Percentiles rank a stretch among this genome's conserved stretches.
Conservation (phyloP, 306 rosid genomes). For the Corylus avellana region DNA sequence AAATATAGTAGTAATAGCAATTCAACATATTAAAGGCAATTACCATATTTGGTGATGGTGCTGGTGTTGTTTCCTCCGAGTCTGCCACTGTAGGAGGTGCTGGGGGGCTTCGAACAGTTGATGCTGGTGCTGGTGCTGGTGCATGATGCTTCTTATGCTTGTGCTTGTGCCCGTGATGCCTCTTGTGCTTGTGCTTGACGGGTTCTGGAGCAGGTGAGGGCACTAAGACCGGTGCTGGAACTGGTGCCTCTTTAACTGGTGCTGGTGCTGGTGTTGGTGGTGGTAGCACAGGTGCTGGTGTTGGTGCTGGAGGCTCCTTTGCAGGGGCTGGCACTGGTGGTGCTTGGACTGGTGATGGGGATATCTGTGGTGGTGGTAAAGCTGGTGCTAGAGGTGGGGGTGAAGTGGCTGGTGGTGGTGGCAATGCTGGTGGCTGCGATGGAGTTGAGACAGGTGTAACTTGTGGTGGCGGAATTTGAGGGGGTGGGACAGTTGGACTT, state of each 20-base stretch:
- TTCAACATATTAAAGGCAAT: conserved; percentile 20
- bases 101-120: conserved; percentile 73
- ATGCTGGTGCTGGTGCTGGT: conserved; percentile 74
- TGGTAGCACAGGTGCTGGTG: conserved; percentile 61
- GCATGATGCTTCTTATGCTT: conserved; percentile 57
- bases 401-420: conserved; percentile 42
- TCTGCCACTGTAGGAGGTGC: conserved; percentile 76
- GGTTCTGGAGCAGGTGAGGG: conserved; percentile 42
- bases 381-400: conserved; percentile 49
- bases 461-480: conserved; percentile 53
- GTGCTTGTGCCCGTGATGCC: conserved; percentile 62
- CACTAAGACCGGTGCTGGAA: conserved; percentile 46
- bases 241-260: conserved; percentile 38
- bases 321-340: conserved; percentile 68
- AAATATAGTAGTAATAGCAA: conserved; percentile 8
- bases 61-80: conserved; percentile 60
- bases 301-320: conserved; percentile 51
- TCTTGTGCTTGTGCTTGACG: conserved; percentile 51
- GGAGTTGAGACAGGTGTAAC: conserved; percentile 57
- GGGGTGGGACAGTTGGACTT: conserved; percentile 54
- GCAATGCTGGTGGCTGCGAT: conserved; percentile 46
- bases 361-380: conserved; percentile 49
- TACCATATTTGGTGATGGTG: conserved; percentile 94
- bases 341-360: conserved; percentile 65
- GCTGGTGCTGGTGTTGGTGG: conserved; percentile 61